Evolutionary conservation across 2,329 filamentous ascomycete species (phyloP).

Genomic region (Tympanopsis confertula): DNA sequence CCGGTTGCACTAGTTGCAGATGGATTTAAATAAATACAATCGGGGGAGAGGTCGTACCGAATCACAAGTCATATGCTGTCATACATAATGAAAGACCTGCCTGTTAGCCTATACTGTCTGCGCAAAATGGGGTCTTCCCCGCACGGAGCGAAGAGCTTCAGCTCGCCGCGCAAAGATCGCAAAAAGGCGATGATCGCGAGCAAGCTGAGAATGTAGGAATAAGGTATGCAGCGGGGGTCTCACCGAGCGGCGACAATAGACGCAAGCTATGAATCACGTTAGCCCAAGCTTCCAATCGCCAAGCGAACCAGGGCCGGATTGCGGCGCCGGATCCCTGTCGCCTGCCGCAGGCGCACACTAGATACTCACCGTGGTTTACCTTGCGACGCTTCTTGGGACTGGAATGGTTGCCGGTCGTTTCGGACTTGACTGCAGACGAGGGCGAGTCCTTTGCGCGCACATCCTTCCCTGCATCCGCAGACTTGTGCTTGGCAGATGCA

Average conservation of each 20-base stretch:
- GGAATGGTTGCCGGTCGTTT: conserved; percentile 4
- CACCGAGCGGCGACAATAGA: conserved; percentile 39
- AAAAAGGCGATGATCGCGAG: conserved; percentile 2
- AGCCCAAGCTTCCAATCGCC: conserved; percentile 7
- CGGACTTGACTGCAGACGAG: conserved; percentile 14
- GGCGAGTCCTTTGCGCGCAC: conserved; percentile 11
- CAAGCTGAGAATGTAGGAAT: conserved; percentile 4
- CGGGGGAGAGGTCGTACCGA: conserved; percentile 30
- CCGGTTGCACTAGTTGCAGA: too few species aligned
- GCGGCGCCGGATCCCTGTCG: too few species aligned
- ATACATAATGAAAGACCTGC: conserved; percentile 17
- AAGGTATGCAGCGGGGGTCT: conserved; percentile 12
- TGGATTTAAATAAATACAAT: too few species aligned
- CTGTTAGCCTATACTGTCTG: conserved; percentile 18
- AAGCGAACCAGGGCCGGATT: conserved; percentile 7
- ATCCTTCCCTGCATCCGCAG: too few species aligned
- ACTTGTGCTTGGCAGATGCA: too few species aligned
- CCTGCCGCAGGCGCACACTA: conserved; percentile 2
- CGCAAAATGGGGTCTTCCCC: neutral
- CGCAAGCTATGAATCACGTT: conserved; percentile 25
- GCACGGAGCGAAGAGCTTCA: too few species aligned
- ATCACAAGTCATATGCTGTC: conserved; percentile 42
- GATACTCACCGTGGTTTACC: conserved; percentile 35
- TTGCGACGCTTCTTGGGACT: conserved; percentile 39
- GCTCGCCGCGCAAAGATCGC: neutral